These are phyloP conservation scores for Cladophialophora psammophila DNA, from an alignment of 2,329 filamentous ascomycete genomes.

Conservation along the genomic window DNA sequence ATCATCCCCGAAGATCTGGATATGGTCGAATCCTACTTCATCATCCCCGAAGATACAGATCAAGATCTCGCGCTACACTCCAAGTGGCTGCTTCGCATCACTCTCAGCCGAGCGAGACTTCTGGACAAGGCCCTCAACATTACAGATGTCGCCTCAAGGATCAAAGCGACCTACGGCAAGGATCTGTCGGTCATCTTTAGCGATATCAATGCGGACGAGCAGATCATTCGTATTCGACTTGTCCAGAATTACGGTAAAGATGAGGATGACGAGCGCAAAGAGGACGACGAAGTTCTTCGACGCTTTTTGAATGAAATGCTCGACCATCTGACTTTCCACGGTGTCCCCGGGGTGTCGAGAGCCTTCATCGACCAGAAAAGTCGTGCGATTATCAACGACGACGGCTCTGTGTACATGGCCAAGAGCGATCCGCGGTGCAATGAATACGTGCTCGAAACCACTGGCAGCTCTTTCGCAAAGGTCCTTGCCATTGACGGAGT, in stretches of 20 bases:
- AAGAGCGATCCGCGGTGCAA: constrained; percentile 78
- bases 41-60: constrained; percentile 85
- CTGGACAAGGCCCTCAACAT: constrained; percentile 93
- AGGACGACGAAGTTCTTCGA: constrained; percentile 93
- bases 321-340: constrained; percentile 88
- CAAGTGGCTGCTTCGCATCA: constrained; percentile 92
- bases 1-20: constrained; percentile 87
- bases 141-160: constrained; percentile 85
- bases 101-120: constrained; percentile 90
- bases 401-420: constrained; percentile 76
- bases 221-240: constrained; percentile 90
- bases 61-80: constrained; percentile 73
- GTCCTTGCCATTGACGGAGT: constrained; percentile 89
- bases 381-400: constrained; percentile 69
- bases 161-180: constrained; percentile 85
- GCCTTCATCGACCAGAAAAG: constrained; percentile 90
- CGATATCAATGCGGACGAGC: constrained; percentile 95
- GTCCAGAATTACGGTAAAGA: constrained; percentile 72
- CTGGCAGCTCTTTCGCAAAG: constrained; percentile 82
- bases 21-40: constrained; percentile 96
- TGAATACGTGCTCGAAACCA: constrained; percentile 96
- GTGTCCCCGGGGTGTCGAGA: constrained; percentile 85
- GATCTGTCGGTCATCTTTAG: constrained; percentile 95
- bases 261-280: constrained; percentile 75
- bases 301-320: constrained; percentile 89